phyloP scores from a whole-genome alignment of 768 basidiomycete species.

The Rhizopogon vesiculosus region DNA sequence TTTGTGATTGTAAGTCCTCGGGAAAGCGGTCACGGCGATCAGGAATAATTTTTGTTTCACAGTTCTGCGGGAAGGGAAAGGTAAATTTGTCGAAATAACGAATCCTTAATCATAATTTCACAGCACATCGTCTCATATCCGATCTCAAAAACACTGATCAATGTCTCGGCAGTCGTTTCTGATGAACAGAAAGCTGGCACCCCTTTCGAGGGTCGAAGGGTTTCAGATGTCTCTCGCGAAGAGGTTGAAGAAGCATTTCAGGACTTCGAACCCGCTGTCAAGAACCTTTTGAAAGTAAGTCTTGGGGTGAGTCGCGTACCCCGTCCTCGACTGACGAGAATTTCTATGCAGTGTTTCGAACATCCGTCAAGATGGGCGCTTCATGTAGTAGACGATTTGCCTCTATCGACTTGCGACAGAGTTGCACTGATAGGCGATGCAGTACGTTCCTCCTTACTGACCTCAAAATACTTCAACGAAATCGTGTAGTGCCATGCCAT shows the following conservation, averaged over 20 bases:
- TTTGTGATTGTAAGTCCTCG: slow-evolving; percentile 14
- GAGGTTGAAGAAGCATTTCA: slow-evolving; percentile 23
- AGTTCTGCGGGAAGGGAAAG: slow-evolving; percentile 1
- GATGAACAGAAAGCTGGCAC: slow-evolving; percentile 23
- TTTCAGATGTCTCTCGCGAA: slow-evolving; percentile 19
- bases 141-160: slow-evolving; percentile 25
- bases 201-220: slow-evolving; percentile 21
- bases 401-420: slow-evolving; percentile 30
- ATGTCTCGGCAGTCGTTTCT: slow-evolving; percentile 27
- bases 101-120: neutral
- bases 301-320: neutral
- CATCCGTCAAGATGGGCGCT: slow-evolving; percentile 37
- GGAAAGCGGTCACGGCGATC: neutral
- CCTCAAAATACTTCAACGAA: too few relatives aligned
- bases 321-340: neutral
- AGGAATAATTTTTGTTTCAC: neutral
- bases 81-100: neutral
- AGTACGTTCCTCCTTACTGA: too few relatives aligned
- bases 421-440: slow-evolving; percentile 16
- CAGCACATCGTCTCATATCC: slow-evolving; percentile 37
- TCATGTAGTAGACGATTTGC: slow-evolving; percentile 33
- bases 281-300: too few relatives aligned
- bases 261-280: neutral
- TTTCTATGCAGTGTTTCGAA: slow-evolving; percentile 24
- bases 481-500: too few relatives aligned